These are phyloP conservation scores for Mycena albidolilacea DNA, from an alignment of 768 basidiomycete species.

Conservation along the genomic window DNA sequence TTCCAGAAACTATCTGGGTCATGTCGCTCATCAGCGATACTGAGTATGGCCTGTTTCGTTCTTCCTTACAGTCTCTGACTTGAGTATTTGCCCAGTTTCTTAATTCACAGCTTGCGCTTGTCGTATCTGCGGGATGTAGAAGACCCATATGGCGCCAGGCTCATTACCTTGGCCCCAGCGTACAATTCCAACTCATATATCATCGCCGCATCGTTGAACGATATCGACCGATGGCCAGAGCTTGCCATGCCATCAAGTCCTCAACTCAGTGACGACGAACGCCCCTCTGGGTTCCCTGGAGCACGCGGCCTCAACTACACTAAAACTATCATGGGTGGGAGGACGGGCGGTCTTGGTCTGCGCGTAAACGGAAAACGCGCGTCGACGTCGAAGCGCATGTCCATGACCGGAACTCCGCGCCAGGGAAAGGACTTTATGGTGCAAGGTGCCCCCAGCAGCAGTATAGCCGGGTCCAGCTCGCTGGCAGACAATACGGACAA, in stretches of 20 bases:
- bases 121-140: constrained; percentile 91
- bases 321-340: constrained; percentile 88
- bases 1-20: not conserved
- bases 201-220: constrained; percentile 83
- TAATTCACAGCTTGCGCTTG: constrained; percentile 89
- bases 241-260: constrained; percentile 80
- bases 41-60: constrained; percentile 53
- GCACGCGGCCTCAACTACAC: constrained; percentile 81
- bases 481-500: constrained; percentile 46
- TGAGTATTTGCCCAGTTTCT: constrained; percentile 57
- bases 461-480: constrained; percentile 49
- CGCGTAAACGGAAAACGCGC: constrained; percentile 77
- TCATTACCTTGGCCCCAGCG: constrained; percentile 85
- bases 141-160: constrained; percentile 86
- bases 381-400: constrained; percentile 67
- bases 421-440: constrained; percentile 53
- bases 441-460: constrained; percentile 42
- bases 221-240: constrained; percentile 89
- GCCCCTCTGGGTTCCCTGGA: constrained; percentile 63
- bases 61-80: not conserved
- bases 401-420: constrained; percentile 50
- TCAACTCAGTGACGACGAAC: constrained; percentile 80
- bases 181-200: constrained; percentile 90
- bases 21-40: constrained; percentile 68
- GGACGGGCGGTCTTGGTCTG: constrained; percentile 82